Conservation (phyloP, 2,329 filamentous ascomycete species). For the Thielaviopsis cerberus region DNA sequence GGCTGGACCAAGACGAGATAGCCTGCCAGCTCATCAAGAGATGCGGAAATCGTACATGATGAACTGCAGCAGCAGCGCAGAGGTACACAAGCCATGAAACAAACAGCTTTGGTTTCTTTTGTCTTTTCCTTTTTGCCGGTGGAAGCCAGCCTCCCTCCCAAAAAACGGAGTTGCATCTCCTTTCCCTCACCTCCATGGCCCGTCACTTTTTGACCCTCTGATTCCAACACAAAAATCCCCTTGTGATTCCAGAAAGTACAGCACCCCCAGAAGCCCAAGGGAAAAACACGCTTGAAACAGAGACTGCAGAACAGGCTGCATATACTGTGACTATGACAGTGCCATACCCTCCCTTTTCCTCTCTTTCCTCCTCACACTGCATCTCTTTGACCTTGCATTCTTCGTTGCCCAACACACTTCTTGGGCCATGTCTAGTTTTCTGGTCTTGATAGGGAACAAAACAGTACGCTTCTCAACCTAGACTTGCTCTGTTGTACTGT, state of each 20-base stretch:
- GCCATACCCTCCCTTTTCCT: neutral
- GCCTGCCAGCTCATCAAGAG: neutral
- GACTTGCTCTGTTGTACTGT: neutral
- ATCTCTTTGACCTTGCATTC: too few relatives aligned
- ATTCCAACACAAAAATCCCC: neutral
- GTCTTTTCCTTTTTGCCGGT: neutral
- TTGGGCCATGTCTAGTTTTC: neutral
- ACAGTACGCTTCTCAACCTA: neutral
- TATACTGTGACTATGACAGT: neutral
- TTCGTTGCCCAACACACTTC: neutral
- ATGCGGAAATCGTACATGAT: neutral
- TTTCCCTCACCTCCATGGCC: neutral
- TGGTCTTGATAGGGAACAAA: neutral
- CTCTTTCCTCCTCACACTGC: neutral
- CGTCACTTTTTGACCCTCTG: neutral
- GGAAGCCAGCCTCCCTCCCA: neutral
- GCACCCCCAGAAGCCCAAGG: too few relatives aligned
- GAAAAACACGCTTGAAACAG: too few relatives aligned
- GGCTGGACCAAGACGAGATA: neutral
- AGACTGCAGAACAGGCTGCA: neutral
- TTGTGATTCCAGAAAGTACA: neutral
- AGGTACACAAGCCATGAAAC: neutral
- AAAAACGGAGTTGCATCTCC: neutral
- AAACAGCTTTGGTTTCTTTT: neutral
- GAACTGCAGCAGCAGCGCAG: neutral